Evolutionary conservation across 371 early-diverging fungal genomes (phyloP), one percentile per base, ranked within the genome.

Genomic region (Chytridium lagenaria): DNA sequence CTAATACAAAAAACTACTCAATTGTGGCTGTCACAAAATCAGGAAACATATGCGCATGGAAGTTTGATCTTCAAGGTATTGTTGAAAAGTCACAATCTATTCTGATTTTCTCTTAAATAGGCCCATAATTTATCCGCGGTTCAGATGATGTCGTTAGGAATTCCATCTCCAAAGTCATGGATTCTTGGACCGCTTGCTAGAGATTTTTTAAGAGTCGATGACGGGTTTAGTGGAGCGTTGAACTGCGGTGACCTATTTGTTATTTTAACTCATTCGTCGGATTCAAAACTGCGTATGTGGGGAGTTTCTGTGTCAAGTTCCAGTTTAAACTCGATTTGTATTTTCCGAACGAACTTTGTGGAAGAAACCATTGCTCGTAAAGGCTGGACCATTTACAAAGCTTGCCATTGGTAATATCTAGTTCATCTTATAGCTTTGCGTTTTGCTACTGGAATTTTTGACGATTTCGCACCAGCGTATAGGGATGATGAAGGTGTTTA

Each of bases 321-420:
- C 52, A 59, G 12, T 78, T 74, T 74, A 28, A 49, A 39, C 30
- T 59, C 1, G 72, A 75, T 0, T 66, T 61, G 26, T 61, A 67
- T 22, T 72, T 78, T 55, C 1, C n/a, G n/a, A 19, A 44, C 19
- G 44, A n/a, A 7, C 44, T 44, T 44, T 44, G 19, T 44, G 44
- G 44, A 44, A 65, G 16, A 39, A 19, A 2, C 34, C 68, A 57
- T 44, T 33, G 49, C 2, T 57, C 30, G 26, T 78, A 19, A 66
- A 65, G 26, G 39, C 75, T 15, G 68, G 73, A 39, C 65, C 80
- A 0, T 71, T 77, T 66, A 78, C 76, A 36, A 80, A 80, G 55
- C 59, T 80, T 36, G 74, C 74, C 34, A 59, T 68, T 5, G 77
- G 72, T 72, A 59, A 59, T 52, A 3, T 50, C 1, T 2, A 16